Evolutionary conservation across 106 monocot genomes (phyloP).

Genomic region (Agapanthus africanus): DNA sequence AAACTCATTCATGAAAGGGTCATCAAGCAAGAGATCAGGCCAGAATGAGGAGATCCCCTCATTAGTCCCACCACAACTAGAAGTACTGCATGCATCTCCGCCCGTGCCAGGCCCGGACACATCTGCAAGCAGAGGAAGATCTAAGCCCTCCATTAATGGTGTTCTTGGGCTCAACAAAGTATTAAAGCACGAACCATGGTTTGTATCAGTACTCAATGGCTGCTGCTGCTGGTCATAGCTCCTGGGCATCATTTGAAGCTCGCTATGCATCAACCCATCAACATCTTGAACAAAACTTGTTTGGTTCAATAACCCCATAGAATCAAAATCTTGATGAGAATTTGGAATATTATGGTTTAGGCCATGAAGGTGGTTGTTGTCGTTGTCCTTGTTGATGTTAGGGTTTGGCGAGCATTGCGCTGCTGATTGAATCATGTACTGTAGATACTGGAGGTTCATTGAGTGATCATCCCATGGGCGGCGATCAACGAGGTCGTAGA

Average conservation of each 20-base stretch:
- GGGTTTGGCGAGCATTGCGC: neutral
- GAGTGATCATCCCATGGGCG: conserved; percentile 41
- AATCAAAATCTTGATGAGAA: conserved; percentile 11
- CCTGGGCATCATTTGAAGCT: too few relatives aligned
- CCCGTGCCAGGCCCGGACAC: conserved; percentile 17
- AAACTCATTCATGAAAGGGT: conserved; percentile 53
- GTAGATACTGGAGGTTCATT: conserved; percentile 47
- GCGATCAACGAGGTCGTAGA: conserved; percentile 28
- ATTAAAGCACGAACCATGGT: conserved; percentile 14
- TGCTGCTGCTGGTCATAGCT: neutral
- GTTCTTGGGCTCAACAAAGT: conserved; percentile 19
- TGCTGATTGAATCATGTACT: conserved; percentile 43
- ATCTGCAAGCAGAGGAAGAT: conserved; percentile 27
- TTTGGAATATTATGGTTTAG: neutral
- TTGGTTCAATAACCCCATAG: neutral
- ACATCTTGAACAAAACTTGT: neutral
- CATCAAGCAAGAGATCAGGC: conserved; percentile 68
- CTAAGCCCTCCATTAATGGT: conserved; percentile 4
- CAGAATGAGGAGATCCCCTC: conserved; percentile 28
- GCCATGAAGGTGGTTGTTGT: conserved; percentile 6
- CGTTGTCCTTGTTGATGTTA: neutral
- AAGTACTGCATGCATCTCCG: conserved; percentile 25
- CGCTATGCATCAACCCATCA: too few relatives aligned
- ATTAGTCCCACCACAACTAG: conserved; percentile 20
- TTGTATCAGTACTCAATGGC: conserved; percentile 13